Percentiles rank a stretch among this genome's conserved stretches.
These are phyloP conservation scores for Eucalyptus guilfoylei DNA, from an alignment of 345 rosid genomes.

Conservation along the genomic window DNA sequence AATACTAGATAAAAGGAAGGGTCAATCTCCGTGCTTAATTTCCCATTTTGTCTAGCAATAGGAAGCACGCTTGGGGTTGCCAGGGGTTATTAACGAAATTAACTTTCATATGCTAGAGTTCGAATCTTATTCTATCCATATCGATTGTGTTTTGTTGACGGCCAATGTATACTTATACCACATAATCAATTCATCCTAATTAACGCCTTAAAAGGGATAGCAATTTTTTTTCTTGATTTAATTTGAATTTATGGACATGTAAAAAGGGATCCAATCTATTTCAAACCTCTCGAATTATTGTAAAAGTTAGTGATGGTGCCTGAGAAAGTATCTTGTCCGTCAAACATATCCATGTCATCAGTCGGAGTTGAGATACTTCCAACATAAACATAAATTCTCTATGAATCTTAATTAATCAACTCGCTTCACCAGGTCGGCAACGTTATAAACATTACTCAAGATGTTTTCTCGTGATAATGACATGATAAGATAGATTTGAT, in stretches of 20 bases:
- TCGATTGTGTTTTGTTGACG: fast-evolving
- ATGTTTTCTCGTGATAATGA: neutral
- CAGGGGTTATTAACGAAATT: neutral
- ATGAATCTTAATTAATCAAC: neutral
- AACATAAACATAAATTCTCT: neutral
- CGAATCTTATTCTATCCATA: neutral
- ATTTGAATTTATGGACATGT: neutral
- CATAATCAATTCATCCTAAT: neutral
- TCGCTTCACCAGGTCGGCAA: neutral
- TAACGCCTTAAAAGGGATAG: neutral
- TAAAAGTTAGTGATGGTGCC: neutral
- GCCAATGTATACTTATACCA: neutral
- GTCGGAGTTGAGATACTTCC: neutral
- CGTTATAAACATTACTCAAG: neutral
- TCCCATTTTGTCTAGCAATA: neutral
- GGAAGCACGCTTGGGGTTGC: neutral
- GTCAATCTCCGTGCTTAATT: neutral
- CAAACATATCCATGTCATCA: neutral
- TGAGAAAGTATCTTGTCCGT: neutral
- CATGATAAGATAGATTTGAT: neutral
- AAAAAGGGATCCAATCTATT: neutral
- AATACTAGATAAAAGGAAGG: neutral
- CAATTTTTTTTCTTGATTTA: too few relatives aligned
- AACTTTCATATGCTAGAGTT: neutral
- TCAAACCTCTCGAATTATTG: neutral